Conservation (phyloP, 176 grass and related monocot species). For the Avena sativa region DNA sequence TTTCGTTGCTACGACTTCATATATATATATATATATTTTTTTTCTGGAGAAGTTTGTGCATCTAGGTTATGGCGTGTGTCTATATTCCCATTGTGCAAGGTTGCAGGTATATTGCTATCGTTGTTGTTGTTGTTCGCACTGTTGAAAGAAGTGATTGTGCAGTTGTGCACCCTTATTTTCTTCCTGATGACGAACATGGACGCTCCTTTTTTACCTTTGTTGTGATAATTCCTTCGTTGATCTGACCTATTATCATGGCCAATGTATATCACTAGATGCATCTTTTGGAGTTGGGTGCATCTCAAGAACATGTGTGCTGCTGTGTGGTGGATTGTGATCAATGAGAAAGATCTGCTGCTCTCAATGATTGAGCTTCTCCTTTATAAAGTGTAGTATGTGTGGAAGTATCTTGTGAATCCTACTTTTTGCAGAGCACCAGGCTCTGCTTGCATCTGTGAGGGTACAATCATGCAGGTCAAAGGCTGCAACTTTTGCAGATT, state of each 20-base stretch:
- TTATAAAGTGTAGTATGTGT: not conserved
- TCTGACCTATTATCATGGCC: constrained; percentile 5
- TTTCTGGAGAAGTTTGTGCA: not conserved
- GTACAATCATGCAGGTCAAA: constrained; percentile 55
- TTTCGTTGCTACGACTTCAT: constrained; percentile 33
- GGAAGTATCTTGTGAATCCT: constrained; percentile 35
- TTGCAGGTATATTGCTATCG: not conserved
- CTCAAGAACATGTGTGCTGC: not conserved
- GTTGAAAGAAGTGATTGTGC: not conserved
- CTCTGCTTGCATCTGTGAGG: constrained; percentile 34
- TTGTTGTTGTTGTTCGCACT: constrained; percentile 26
- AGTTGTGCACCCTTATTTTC: not conserved
- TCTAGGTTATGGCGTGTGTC: constrained; percentile 30
- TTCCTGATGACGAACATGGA: not conserved
- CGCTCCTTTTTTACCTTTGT: not conserved
- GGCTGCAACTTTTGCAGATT: not conserved
- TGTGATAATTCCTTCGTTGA: not conserved
- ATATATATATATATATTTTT: constrained; percentile 25
- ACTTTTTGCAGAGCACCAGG: constrained; percentile 44
- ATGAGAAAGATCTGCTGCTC: not conserved
- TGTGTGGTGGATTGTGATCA: constrained; percentile 35
- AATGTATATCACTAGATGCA: not conserved
- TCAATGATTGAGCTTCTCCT: constrained; percentile 46
- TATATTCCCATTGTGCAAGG: constrained; percentile 17
- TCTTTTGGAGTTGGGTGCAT: constrained; percentile 21